phyloP scores from a whole-genome alignment of 805 yeast species.

The Yamadazyma phyllophila region DNA sequence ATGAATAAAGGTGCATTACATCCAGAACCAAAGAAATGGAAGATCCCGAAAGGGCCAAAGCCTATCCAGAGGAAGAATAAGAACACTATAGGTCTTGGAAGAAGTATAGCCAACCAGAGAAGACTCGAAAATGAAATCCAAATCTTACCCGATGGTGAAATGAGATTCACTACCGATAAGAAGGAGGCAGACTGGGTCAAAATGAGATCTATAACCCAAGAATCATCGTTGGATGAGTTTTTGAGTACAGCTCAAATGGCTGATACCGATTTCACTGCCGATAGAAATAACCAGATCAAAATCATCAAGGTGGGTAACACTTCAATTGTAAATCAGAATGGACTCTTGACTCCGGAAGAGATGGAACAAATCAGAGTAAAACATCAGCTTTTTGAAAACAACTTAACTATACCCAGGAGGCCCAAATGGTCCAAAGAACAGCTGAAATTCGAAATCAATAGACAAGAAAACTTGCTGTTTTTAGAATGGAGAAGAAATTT shows the following conservation, averaged over 20 bases:
- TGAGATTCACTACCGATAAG: conserved; percentile 83
- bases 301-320: conserved; percentile 72
- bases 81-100: conserved; percentile 81
- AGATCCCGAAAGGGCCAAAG: conserved; percentile 89
- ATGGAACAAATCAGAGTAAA: conserved; percentile 56
- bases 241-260: conserved; percentile 93
- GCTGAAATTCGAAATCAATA: conserved; percentile 74
- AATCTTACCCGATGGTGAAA: conserved; percentile 79
- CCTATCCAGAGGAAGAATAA: conserved; percentile 82
- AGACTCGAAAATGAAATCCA: conserved; percentile 66
- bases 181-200: conserved; percentile 89
- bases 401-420: conserved; percentile 86
- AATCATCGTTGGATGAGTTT: conserved; percentile 89
- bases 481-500: conserved; percentile 91
- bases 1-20: conserved; percentile 42
- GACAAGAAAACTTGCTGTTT: conserved; percentile 86
- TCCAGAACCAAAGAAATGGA: conserved; percentile 67
- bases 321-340: conserved; percentile 37
- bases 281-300: conserved; percentile 75
- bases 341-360: conserved; percentile 63
- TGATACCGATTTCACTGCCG: conserved; percentile 94
- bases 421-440: conserved; percentile 79
- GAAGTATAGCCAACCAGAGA: conserved; percentile 75
- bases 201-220: conserved; percentile 91
- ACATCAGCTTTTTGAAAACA: conserved; percentile 65